phyloP scores from a whole-genome alignment of 495 filamentous ascomycete genomes.

The Talaromyces proteolyticus region DNA sequence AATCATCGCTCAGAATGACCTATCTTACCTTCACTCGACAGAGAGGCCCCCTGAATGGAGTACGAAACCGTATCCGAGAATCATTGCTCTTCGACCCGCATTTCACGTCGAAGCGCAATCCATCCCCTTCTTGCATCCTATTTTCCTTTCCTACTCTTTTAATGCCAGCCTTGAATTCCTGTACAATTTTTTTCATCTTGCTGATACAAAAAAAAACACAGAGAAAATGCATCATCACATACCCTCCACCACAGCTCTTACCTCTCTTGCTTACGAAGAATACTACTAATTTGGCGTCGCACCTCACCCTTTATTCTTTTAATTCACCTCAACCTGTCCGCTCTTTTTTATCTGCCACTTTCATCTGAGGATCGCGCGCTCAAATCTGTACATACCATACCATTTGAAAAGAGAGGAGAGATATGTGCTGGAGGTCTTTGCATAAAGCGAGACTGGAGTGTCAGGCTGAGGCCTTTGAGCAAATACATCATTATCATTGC shows the following conservation, averaged over 20 bases:
- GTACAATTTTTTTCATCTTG: constrained; percentile 1
- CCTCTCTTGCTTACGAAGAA: too few species aligned
- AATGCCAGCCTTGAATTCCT: constrained; percentile 9
- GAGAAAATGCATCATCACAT: background rate
- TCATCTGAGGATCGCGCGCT: background rate
- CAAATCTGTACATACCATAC: background rate
- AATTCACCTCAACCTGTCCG: constrained; percentile 4
- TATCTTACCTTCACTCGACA: background rate
- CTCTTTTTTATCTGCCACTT: background rate
- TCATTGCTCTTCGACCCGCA: too few species aligned
- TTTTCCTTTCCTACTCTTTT: constrained; percentile 7
- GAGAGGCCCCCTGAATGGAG: background rate
- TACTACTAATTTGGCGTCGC: background rate
- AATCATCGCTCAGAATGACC: background rate
- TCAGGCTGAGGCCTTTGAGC: background rate
- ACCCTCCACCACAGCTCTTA: too few species aligned
- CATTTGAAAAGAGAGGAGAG: background rate
- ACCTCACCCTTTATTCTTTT: constrained; percentile 1
- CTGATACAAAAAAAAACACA: background rate
- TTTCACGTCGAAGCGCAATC: too few species aligned
- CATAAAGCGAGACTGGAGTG: background rate
- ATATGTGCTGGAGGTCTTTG: background rate
- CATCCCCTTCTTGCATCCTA: constrained; percentile 4
- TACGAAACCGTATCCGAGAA: too few species aligned
- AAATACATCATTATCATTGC: too few species aligned